Evolutionary conservation across 345 rosid genomes (phyloP), one percentile per base, ranked within the genome.

Genomic region (Sapria himalayana): DNA sequence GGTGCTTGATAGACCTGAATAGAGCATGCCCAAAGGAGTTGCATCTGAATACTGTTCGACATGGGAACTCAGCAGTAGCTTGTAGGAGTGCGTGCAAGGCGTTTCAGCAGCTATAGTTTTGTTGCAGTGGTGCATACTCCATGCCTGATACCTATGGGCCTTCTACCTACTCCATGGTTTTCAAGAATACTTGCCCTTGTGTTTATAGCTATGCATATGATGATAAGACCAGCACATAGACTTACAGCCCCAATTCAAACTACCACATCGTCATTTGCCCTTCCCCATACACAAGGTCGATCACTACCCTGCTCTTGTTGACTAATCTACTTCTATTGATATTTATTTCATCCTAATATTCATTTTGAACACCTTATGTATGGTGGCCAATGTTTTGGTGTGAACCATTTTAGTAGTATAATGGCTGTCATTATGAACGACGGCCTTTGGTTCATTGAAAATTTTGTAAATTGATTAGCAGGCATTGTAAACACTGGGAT

Each of bases 171-270:
- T 76, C 98, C 12, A 48, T 49, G 65, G 46, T 58, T 2, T 89
- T 89, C 45, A 89, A 89, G 64, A 73, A 20, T 39, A 86, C 84
- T 3, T 89, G 95, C 15, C 98, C 98, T 18, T 63, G 48, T 41
- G 98, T 95, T 9, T 89, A 82, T 65, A 89, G 98, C 75, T 89
- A 89, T 33, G 99, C 99, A 3, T 91, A 84, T 43, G 99, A 91
- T 54, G 99, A 91, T 37, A 64, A 64, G 59, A 65, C 71, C 17
- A 91, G 99, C 43, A 91, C 98, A 58, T 89, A 82, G 71, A 89
- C 95, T 8, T 89, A n/a, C n/a, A n/a, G 98, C 48, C 70, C 78
- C 11, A 34, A 71, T 12, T 66, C 92, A 2, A 73, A 89, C 35
- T 89, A 84, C 61, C 53, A 61, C 2, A 61, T 91, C 60, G 77